Percentiles rank a stretch among this genome's conserved stretches.
These are phyloP conservation scores for Bipolaris zeicola DNA, from an alignment of 2,329 filamentous ascomycete genomes.

Conservation along the genomic window DNA sequence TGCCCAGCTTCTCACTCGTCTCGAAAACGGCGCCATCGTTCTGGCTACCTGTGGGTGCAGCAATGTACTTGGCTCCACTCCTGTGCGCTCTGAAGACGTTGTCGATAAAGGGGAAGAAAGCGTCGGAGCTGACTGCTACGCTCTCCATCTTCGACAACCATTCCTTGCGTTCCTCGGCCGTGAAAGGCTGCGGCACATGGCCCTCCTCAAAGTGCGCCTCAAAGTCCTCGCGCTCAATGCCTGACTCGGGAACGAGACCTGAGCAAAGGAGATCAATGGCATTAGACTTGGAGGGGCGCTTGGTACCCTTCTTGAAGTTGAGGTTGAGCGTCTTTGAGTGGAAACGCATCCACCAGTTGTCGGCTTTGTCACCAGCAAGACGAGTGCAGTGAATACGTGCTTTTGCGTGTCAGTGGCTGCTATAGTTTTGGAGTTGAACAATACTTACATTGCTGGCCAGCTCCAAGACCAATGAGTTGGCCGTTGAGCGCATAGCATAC, in stretches of 20 bases:
- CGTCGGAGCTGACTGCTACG: slow-evolving; percentile 90
- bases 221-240: slow-evolving; percentile 83
- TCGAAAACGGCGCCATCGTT: slow-evolving; percentile 83
- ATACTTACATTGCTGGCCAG: slow-evolving; percentile 79
- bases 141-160: slow-evolving; percentile 83
- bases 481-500: slow-evolving; percentile 96
- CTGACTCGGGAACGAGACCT: slow-evolving; percentile 81
- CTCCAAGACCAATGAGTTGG: slow-evolving; percentile 91
- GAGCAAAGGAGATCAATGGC: slow-evolving; percentile 95
- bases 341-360: slow-evolving; percentile 99
- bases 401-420: slow-evolving; percentile 17
- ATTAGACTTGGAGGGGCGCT: slow-evolving; percentile 97
- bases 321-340: slow-evolving; percentile 85
- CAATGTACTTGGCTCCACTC: slow-evolving; percentile 94
- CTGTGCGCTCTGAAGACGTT: slow-evolving; percentile 91
- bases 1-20: slow-evolving; percentile 88
- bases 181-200: slow-evolving; percentile 77
- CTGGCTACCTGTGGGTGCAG: slow-evolving; percentile 87
- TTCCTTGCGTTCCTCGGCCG: slow-evolving; percentile 78
- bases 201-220: slow-evolving; percentile 84
- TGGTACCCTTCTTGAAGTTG: slow-evolving; percentile 97
- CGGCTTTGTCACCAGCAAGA: slow-evolving; percentile 94
- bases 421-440: not conserved
- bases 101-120: slow-evolving; percentile 98
- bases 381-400: slow-evolving; percentile 96